Conservation (phyloP, 495 filamentous ascomycete species). For the Aspergillus ellipticus region DNA sequence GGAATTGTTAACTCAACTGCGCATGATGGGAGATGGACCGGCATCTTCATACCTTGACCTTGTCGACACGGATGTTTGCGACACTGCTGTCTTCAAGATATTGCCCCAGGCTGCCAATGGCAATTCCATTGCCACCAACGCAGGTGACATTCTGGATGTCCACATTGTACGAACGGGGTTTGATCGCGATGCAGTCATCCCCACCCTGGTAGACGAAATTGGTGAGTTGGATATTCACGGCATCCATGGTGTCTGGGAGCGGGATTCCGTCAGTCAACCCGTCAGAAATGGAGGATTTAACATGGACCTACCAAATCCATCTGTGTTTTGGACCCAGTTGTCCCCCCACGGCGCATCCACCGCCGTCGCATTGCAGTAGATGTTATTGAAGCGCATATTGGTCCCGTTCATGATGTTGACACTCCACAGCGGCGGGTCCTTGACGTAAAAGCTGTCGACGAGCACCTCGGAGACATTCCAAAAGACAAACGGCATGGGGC, state of each 20-base stretch:
- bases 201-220: constrained; percentile 57
- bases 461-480: constrained; percentile 56
- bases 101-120: constrained; percentile 55
- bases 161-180: constrained; percentile 53
- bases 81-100: constrained; percentile 54
- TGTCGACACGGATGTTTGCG: constrained; percentile 41
- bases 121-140: constrained; percentile 53
- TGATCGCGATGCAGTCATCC: constrained; percentile 57
- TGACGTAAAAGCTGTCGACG: constrained; percentile 51
- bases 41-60: constrained; percentile 30
- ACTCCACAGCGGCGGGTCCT: constrained; percentile 51
- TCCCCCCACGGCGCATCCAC: constrained; percentile 46
- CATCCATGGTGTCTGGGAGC: constrained; percentile 51
- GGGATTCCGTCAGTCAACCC: background rate
- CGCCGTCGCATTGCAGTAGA: constrained; percentile 47
- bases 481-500: constrained; percentile 59
- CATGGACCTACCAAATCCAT: constrained; percentile 42
- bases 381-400: constrained; percentile 51
- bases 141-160: constrained; percentile 50
- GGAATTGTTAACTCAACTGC: background rate
- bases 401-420: constrained; percentile 59
- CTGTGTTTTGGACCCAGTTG: constrained; percentile 60
- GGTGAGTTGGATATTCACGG: constrained; percentile 45
- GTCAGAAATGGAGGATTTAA: too few relatives aligned
- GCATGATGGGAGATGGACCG: background rate